These are phyloP conservation scores for Pleurotus giganteus DNA, from an alignment of 768 basidiomycete genomes.

Conservation along the genomic window DNA sequence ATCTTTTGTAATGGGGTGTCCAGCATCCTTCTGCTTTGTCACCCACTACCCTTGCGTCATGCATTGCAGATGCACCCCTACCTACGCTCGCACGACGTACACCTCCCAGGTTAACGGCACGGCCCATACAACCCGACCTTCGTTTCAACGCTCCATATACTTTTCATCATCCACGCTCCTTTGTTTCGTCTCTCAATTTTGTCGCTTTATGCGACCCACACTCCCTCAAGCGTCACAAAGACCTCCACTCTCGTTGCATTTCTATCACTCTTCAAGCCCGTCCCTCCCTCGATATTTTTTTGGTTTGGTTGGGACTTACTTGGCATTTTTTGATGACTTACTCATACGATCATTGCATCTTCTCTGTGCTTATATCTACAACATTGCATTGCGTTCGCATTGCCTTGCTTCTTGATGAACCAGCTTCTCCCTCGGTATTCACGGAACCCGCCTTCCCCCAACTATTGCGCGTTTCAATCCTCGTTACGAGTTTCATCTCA, in stretches of 20 bases:
- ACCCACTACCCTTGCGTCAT: background rate
- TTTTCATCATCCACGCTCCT: constrained; percentile 5
- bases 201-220: background rate
- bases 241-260: background rate
- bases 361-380: constrained; percentile 9
- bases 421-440: no score
- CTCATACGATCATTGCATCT: constrained; percentile 10
- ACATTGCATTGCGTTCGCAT: constrained; percentile 1
- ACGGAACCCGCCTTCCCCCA: no score
- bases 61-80: background rate
- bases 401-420: background rate
- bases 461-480: background rate
- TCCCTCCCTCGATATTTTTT: constrained; percentile 2
- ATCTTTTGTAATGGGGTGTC: background rate
- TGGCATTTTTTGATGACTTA: background rate
- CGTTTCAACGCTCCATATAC: constrained; percentile 2
- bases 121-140: background rate
- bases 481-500: background rate
- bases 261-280: background rate
- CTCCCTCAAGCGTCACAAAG: background rate
- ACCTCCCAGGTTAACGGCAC: no score
- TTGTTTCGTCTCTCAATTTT: constrained; percentile 8
- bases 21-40: constrained; percentile 5
- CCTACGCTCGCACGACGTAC: no score
- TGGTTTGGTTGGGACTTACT: background rate